Conservation (phyloP, 768 basidiomycete species). For the Lentinula aciculospora region DNA sequence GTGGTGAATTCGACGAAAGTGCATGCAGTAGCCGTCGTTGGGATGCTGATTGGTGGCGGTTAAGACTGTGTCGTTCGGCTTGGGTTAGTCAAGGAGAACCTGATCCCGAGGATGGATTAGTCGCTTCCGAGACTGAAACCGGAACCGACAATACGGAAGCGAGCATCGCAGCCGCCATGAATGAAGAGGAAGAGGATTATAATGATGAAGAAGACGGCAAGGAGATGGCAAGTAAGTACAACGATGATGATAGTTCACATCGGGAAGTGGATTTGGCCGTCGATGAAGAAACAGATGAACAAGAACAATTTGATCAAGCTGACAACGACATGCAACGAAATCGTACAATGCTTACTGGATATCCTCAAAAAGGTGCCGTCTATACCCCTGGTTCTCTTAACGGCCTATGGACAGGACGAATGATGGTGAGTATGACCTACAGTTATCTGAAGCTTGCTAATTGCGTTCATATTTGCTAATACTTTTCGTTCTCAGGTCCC, state of each 20-base stretch:
- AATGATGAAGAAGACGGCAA: background rate
- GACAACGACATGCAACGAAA: background rate
- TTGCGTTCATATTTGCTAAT: background rate
- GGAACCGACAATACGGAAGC: background rate
- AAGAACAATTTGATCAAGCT: background rate
- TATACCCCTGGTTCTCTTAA: constrained; percentile 42
- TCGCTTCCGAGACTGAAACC: background rate
- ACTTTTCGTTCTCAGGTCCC: constrained; percentile 17
- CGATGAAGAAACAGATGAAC: background rate
- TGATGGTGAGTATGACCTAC: constrained; percentile 56
- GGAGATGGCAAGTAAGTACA: background rate
- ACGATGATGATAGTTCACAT: background rate
- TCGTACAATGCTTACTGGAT: background rate
- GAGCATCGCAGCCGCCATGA: background rate
- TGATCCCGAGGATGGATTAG: background rate
- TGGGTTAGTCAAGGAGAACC: background rate
- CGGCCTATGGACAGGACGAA: constrained; percentile 58
- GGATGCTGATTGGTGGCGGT: constrained; percentile 57
- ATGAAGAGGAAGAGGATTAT: background rate
- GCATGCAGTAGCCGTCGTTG: constrained; percentile 34
- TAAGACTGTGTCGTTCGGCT: constrained; percentile 36
- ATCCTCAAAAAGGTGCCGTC: constrained; percentile 10
- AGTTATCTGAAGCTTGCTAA: background rate
- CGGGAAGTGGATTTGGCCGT: background rate
- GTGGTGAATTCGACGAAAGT: constrained; percentile 14